phyloP scores from a whole-genome alignment of 148 eudicot genomes.

The Cornus suecica region DNA sequence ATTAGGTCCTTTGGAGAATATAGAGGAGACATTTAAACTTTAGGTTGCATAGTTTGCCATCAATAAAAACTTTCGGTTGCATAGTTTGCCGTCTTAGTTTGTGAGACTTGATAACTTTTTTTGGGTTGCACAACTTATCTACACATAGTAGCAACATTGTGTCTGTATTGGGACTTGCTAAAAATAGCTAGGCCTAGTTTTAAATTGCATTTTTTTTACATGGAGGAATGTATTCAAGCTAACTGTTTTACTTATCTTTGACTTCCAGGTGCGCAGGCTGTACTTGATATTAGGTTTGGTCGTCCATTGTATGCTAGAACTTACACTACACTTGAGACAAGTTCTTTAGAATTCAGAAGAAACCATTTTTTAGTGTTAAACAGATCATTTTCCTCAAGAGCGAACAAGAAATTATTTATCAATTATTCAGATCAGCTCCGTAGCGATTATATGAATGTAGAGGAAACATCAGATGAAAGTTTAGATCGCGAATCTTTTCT shows the following conservation, averaged over 20 bases:
- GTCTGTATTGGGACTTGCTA: not conserved
- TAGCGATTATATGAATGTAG: conserved; percentile 18
- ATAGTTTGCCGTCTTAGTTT: not conserved
- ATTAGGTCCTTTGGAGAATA: not conserved
- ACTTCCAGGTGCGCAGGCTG: conserved; percentile 24
- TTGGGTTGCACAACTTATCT: not conserved
- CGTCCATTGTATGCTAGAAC: conserved; percentile 22
- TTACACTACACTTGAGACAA: conserved; percentile 26
- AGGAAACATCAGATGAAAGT: conserved; percentile 42
- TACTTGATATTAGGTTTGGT: conserved; percentile 12
- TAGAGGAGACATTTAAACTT: not conserved
- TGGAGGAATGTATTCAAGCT: not conserved
- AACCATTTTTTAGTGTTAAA: conserved; percentile 26
- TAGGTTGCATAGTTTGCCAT: not conserved
- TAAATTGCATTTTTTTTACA: not conserved
- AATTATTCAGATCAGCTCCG: conserved; percentile 21
- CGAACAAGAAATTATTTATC: conserved; percentile 23
- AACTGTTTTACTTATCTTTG: conserved; percentile 7
- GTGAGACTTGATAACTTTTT: not conserved
- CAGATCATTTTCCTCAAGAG: conserved; percentile 25
- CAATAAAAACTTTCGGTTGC: too few relatives aligned
- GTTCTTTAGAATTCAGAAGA: conserved; percentile 19
- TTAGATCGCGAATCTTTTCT: conserved; percentile 35
- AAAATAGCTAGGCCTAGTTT: not conserved
- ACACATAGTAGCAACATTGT: not conserved